A percentile compares a stretch with the other conserved stretches of the same genome.
These are phyloP conservation scores for Tripterygium wilfordii DNA, from an alignment of 177 flowering plant genomes.

Conservation along the genomic window DNA sequence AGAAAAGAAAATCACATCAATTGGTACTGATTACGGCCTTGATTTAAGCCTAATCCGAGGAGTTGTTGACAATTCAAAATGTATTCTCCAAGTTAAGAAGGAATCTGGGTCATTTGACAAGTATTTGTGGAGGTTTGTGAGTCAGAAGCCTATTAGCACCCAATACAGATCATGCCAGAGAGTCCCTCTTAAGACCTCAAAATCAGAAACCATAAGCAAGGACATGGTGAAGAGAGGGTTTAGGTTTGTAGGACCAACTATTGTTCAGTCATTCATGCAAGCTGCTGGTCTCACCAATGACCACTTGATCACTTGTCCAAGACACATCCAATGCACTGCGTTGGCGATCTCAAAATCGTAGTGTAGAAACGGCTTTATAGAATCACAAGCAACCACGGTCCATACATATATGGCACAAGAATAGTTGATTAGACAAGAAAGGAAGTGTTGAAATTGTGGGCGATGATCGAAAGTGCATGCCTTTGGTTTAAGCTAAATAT, in stretches of 20 bases:
- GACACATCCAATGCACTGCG: constrained; percentile 45
- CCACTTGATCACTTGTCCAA: constrained; percentile 61
- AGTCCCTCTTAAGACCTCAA: constrained; percentile 84
- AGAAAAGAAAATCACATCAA: constrained; percentile 46
- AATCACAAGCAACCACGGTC: no score
- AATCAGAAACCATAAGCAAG: constrained; percentile 84
- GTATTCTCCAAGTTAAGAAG: constrained; percentile 61
- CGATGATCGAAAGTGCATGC: no score
- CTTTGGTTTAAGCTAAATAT: no score
- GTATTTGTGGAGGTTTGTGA: constrained; percentile 69
- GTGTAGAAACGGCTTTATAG: no score
- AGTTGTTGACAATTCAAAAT: constrained; percentile 59
- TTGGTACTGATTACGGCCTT: constrained; percentile 36
- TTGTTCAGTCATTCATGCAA: constrained; percentile 81
- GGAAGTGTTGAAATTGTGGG: no score
- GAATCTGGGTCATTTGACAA: constrained; percentile 49
- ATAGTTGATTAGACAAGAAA: no score
- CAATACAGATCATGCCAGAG: constrained; percentile 52
- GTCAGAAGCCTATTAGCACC: constrained; percentile 51
- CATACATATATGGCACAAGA: no score
- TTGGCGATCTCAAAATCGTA: no score
- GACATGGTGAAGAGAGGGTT: constrained; percentile 86
- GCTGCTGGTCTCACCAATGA: constrained; percentile 87
- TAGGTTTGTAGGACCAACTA: constrained; percentile 72
- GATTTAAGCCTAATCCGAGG: constrained; percentile 55